Percentiles rank a stretch among this genome's conserved stretches.
Evolutionary conservation across 164 flowering plant genomes (phyloP).

Genomic region (Annona cherimola): DNA sequence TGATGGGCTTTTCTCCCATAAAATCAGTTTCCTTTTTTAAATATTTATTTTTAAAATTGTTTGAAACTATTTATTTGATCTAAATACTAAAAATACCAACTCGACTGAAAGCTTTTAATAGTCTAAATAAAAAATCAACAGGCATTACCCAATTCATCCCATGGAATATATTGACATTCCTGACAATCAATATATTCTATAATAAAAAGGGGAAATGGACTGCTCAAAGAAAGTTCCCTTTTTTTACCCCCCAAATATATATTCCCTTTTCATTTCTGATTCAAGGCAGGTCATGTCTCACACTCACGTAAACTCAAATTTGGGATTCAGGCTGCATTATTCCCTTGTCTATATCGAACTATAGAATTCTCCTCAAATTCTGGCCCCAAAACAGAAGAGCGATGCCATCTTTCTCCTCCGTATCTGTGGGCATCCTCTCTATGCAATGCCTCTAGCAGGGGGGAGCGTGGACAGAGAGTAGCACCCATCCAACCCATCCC

Average conservation of each 20-base stretch:
- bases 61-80: no score
- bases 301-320: neutral
- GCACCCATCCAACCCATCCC: neutral
- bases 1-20: neutral
- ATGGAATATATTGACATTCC: no score
- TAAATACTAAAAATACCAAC: no score
- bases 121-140: no score
- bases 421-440: conserved; percentile 6
- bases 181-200: no score
- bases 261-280: no score
- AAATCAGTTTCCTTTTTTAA: neutral
- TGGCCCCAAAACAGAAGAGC: neutral
- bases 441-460: conserved; percentile 4
- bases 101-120: no score
- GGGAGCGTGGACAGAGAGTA: neutral
- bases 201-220: no score
- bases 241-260: no score
- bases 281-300: neutral
- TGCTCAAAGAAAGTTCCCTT: no score
- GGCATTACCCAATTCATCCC: no score
- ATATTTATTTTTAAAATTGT: no score
- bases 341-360: neutral
- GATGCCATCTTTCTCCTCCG: neutral
- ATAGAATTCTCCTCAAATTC: neutral
- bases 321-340: neutral